Evolutionary conservation across 192 early-diverging fungal species (phyloP), one percentile per base, ranked within the genome.

Genomic region (Backusella psychrophila): DNA sequence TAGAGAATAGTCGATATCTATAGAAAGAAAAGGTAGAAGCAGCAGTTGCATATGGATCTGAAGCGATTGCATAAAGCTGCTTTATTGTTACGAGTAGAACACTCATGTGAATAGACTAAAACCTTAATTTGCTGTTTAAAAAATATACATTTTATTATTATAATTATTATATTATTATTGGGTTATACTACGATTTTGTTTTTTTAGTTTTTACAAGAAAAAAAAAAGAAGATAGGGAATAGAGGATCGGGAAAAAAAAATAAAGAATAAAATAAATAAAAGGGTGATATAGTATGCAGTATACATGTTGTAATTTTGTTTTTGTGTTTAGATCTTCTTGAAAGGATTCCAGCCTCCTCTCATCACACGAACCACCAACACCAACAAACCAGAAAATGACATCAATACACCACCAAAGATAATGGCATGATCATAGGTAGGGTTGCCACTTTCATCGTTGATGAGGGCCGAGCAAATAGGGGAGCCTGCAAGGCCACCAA

Each of bases 401-500:
- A 74, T 46, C n/a, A 74, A 69, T 15, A 49, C 63, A 39, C 78
- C 78, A 35, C 67, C 73, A 74, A 74, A 79, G 15, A 74, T 66
- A 26, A 74, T 74, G 6, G 78, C 78, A 41, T 73, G 44, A 33
- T 23, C 33, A 46, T 79, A 79, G 1, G 36, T 70, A 0, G 42
- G 66, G 19, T 26, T 35, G 9, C 38, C 65, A 21, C 41, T 44
- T 38, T 38, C 77, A 21, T 73, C 68, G n/a, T 83, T 77, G 33
- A 81, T 46, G 33, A 71, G 76, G 8, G 78, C 80, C 23, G 82
- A 80, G 1, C 80, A 79, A n/a, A 85, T 79, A 4, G 84, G 84
- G 9, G 79, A 78, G 53, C 82, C 84, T 33, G 82, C 67, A 26
- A 85, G 71, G 35, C 82, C 81, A 15, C 84, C 84, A 73, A 86